These are phyloP conservation scores for Paecilomyces fulvus DNA, from an alignment of 2,329 filamentous ascomycete genomes.

Conservation along the genomic window DNA sequence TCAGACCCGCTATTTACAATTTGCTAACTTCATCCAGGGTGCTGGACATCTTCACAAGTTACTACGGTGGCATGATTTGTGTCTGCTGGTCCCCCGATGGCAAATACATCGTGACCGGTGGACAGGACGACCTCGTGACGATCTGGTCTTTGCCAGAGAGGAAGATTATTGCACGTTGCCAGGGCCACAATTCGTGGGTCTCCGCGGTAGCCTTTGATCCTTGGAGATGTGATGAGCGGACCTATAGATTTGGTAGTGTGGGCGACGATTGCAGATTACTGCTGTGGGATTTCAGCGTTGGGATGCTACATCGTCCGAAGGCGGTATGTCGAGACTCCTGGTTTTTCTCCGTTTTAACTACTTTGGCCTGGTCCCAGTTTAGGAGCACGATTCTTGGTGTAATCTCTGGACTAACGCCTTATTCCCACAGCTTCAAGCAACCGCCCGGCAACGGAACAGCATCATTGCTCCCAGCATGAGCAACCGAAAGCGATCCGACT, in stretches of 20 bases:
- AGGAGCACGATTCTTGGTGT: neutral
- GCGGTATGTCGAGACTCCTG: slow-evolving; percentile 49
- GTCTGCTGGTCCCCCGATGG: slow-evolving; percentile 97
- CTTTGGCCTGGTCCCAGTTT: neutral
- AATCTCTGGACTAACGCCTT: slow-evolving; percentile 1
- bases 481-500: slow-evolving; percentile 62
- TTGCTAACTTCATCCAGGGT: slow-evolving; percentile 46
- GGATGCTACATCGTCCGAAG: slow-evolving; percentile 89
- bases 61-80: slow-evolving; percentile 87
- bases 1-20: slow-evolving; percentile 1
- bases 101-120: slow-evolving; percentile 89
- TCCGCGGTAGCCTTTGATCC: slow-evolving; percentile 89
- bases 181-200: slow-evolving; percentile 94
- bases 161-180: slow-evolving; percentile 79
- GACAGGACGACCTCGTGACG: slow-evolving; percentile 90
- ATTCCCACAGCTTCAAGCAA: slow-evolving; percentile 22
- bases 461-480: slow-evolving; percentile 27
- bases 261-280: slow-evolving; percentile 86
- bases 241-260: slow-evolving; percentile 92
- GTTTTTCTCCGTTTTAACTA: slow-evolving; percentile 5
- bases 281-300: slow-evolving; percentile 95
- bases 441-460: slow-evolving; percentile 31
- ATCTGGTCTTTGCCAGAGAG: slow-evolving; percentile 88
- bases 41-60: slow-evolving; percentile 78
- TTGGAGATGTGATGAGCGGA: slow-evolving; percentile 92